These are phyloP conservation scores for Carex scoparia DNA, from an alignment of 176 grass and related monocot species.

Conservation along the genomic window DNA sequence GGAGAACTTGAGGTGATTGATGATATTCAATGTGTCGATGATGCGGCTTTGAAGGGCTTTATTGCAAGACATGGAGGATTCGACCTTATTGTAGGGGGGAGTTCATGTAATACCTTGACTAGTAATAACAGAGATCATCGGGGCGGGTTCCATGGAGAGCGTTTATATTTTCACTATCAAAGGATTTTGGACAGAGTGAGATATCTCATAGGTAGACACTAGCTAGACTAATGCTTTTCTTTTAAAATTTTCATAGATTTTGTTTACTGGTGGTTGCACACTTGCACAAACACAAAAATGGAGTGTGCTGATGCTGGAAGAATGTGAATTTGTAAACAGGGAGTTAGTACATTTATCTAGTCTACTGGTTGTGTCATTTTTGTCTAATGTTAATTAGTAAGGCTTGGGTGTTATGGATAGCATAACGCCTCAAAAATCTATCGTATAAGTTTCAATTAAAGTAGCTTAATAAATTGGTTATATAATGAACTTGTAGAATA, in stretches of 20 bases:
- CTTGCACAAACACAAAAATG: background rate
- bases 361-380: no score
- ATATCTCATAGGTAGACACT: constrained; percentile 28
- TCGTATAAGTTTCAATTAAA: no score
- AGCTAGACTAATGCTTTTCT: background rate
- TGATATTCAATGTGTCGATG: constrained; percentile 42
- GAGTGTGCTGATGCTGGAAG: no score
- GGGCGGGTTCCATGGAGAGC: constrained; percentile 64
- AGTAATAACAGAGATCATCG: constrained; percentile 61
- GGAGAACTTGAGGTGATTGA: constrained; percentile 50
- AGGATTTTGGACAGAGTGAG: constrained; percentile 59
- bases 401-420: no score
- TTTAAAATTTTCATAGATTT: background rate
- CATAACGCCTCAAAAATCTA: no score
- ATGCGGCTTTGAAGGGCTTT: constrained; percentile 28
- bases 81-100: constrained; percentile 71
- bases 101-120: constrained; percentile 73
- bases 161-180: constrained; percentile 60
- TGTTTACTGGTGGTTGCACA: background rate
- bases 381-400: no score
- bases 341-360: no score
- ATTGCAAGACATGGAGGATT: constrained; percentile 48
- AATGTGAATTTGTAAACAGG: no score
- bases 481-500: no score
- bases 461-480: no score